phyloP scores from a whole-genome alignment of 163 green algal species.

The Scenedesmus sp. region DNA sequence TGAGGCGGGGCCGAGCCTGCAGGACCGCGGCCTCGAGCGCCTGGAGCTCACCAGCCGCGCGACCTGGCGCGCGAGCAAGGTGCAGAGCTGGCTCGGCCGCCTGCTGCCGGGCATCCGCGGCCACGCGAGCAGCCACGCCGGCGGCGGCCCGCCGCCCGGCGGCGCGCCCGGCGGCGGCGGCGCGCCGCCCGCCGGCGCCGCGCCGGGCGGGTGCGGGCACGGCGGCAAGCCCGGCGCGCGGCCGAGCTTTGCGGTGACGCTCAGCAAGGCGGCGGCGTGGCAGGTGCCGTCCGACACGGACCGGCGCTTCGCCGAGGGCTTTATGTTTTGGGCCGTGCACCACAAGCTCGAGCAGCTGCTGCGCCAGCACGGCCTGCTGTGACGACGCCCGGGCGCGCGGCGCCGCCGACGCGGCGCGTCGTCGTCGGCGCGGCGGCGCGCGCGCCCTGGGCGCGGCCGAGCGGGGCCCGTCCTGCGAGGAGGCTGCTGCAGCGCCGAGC shows the following conservation, averaged over 20 bases:
- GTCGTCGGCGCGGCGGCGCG: too few relatives aligned
- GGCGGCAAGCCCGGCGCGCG: not conserved
- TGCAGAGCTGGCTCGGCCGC: conserved; percentile 22
- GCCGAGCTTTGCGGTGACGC: conserved; percentile 5
- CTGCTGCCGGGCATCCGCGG: conserved; percentile 31
- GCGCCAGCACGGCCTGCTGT: conserved; percentile 4
- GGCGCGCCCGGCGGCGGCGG: not conserved
- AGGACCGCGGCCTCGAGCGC: conserved; percentile 22
- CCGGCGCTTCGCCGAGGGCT: conserved; percentile 36
- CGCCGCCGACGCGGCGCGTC: too few relatives aligned
- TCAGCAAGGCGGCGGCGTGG: conserved; percentile 39
- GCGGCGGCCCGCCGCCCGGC: not conserved
- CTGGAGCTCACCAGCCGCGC: conserved; percentile 6
- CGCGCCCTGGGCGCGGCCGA: too few relatives aligned
- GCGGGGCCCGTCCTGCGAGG: too few relatives aligned
- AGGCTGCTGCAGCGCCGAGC: too few relatives aligned
- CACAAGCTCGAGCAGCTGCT: conserved; percentile 47
- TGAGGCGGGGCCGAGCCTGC: not conserved
- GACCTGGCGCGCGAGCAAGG: conserved; percentile 21
- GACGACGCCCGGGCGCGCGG: too few relatives aligned
- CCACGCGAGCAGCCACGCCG: not conserved
- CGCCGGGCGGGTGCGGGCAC: not conserved
- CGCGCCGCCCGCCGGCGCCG: not conserved
- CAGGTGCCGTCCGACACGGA: conserved; percentile 36
- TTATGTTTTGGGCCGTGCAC: conserved; percentile 39